These are phyloP conservation scores for Peterozyma toletana DNA, from an alignment of 805 yeast genomes.

Conservation along the genomic window DNA sequence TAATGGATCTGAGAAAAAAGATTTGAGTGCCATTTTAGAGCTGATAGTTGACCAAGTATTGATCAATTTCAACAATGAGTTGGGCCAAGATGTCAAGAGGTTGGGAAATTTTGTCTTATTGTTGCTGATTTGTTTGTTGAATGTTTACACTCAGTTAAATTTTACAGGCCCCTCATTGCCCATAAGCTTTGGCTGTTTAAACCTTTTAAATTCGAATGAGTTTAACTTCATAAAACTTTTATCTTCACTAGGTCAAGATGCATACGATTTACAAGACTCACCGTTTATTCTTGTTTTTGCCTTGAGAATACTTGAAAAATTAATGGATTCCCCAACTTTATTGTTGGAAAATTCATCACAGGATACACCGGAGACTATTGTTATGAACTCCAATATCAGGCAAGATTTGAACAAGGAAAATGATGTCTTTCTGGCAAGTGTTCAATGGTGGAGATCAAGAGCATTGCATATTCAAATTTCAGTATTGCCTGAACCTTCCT, in stretches of 20 bases:
- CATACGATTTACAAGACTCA: slow-evolving; percentile 53
- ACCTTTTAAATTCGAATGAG: slow-evolving; percentile 1
- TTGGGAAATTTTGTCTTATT: slow-evolving; percentile 11
- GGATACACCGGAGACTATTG: slow-evolving; percentile 14
- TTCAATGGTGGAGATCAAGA: slow-evolving; percentile 74
- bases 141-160: slow-evolving; percentile 66
- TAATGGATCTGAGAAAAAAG: too few species aligned
- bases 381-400: slow-evolving; percentile 13
- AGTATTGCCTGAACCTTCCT: slow-evolving; percentile 53
- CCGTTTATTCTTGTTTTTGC: slow-evolving; percentile 39
- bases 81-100: background rate
- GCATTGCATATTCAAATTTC: slow-evolving; percentile 59
- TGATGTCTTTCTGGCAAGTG: slow-evolving; percentile 35
- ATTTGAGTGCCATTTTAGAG: too few species aligned
- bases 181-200: slow-evolving; percentile 14
- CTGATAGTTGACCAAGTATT: too few species aligned
- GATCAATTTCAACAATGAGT: too few species aligned
- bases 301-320: slow-evolving; percentile 33
- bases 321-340: slow-evolving; percentile 23
- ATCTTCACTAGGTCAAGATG: slow-evolving; percentile 58
- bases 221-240: slow-evolving; percentile 29
- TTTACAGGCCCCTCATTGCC: slow-evolving; percentile 74
- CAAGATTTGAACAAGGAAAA: slow-evolving; percentile 8
- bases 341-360: slow-evolving; percentile 13
- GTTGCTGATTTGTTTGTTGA: slow-evolving; percentile 54